Conservation (phyloP, 805 yeast species). For the Debaryomyces tyrocola region DNA sequence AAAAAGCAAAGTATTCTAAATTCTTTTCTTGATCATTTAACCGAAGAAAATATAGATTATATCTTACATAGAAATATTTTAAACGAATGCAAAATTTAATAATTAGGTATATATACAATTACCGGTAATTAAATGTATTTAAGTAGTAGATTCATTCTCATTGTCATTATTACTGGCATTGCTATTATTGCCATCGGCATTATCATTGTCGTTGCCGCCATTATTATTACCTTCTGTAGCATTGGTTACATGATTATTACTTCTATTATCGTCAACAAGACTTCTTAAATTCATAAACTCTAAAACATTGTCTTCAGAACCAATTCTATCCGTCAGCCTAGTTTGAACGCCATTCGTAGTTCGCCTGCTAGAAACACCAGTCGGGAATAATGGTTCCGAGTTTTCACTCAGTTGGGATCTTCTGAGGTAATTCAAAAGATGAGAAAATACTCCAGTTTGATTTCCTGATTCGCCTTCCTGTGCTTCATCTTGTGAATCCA, state of each 20-base stretch:
- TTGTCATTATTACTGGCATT: not conserved
- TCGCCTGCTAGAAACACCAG: constrained; percentile 51
- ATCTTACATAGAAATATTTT: not conserved
- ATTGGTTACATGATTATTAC: not conserved
- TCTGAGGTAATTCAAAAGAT: constrained; percentile 19
- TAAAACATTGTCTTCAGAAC: constrained; percentile 15
- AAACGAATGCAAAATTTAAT: not conserved
- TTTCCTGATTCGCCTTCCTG: not conserved
- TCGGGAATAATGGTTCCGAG: constrained; percentile 34
- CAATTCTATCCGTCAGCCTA: constrained; percentile 9
- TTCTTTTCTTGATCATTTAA: constrained; percentile 45
- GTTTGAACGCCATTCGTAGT: constrained; percentile 47
- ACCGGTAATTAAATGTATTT: not conserved
- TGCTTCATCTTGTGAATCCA: not conserved
- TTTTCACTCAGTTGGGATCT: constrained; percentile 10
- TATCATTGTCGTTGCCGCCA: constrained; percentile 1
- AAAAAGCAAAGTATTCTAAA: constrained; percentile 58
- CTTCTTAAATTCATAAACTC: constrained; percentile 29
- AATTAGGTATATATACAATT: not conserved
- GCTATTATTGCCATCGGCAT: not conserved
- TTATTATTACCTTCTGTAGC: constrained; percentile 2
- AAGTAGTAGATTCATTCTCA: not conserved
- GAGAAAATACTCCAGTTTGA: constrained; percentile 13
- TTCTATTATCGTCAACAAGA: constrained; percentile 17
- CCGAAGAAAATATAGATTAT: too few species aligned